Evolutionary conservation across 208 protist species (phyloP).

Genomic region (Leptomonas pyrrhocoris): DNA sequence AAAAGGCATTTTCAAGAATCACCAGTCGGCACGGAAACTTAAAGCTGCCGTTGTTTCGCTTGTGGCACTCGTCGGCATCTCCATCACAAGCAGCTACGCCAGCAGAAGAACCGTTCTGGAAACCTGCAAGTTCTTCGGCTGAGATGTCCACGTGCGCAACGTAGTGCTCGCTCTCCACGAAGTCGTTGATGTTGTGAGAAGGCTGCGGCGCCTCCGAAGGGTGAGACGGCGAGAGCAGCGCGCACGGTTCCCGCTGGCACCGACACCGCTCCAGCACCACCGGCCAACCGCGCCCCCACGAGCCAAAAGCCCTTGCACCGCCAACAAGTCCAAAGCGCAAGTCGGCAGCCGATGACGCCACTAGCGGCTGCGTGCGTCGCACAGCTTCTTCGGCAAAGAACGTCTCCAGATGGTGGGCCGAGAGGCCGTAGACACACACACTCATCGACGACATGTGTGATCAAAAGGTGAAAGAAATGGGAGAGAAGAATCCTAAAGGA

Average conservation of each 20-base stretch:
- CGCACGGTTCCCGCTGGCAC: conserved; percentile 13
- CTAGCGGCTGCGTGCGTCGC: conserved; percentile 30
- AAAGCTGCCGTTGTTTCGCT: background rate
- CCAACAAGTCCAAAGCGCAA: conserved; percentile 55
- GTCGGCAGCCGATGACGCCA: conserved; percentile 27
- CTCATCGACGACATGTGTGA: conserved; percentile 24
- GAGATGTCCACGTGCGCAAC: conserved; percentile 28
- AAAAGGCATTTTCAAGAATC: conserved; percentile 35
- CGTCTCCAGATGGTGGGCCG: conserved; percentile 22
- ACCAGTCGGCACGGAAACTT: conserved; percentile 37
- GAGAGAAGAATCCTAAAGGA: background rate
- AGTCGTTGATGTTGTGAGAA: conserved; percentile 12
- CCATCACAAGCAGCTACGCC: background rate
- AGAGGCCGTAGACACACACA: conserved; percentile 41
- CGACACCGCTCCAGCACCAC: conserved; percentile 35
- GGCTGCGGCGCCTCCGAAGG: conserved; percentile 1
- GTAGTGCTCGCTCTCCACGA: conserved; percentile 23
- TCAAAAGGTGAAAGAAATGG: background rate
- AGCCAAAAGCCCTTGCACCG: conserved; percentile 38
- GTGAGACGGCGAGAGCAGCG: background rate
- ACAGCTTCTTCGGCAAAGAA: conserved; percentile 27
- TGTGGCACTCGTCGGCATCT: background rate
- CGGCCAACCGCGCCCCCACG: conserved; percentile 51
- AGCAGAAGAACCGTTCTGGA: background rate
- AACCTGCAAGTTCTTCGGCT: background rate